phyloP scores from a whole-genome alignment of 129 eudicot genomes.

The Solidago caesia region DNA sequence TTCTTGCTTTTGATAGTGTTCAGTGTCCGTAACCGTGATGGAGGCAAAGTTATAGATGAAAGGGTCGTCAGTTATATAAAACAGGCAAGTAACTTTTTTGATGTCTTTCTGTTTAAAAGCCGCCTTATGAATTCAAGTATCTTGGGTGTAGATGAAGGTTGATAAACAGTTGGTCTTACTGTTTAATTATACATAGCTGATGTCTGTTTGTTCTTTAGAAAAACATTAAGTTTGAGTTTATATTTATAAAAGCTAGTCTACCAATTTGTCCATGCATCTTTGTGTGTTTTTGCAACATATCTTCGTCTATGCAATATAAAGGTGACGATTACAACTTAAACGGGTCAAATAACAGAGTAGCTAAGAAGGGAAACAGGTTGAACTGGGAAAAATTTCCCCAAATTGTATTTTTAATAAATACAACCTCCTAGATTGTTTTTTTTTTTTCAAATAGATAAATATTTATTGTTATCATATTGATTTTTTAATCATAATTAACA shows the following conservation, averaged over 20 bases:
- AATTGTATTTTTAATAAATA: no score
- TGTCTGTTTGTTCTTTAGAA: background rate
- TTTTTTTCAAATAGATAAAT: no score
- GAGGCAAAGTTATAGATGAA: conserved; percentile 72
- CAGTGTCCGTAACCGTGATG: conserved; percentile 59
- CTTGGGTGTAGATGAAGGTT: background rate
- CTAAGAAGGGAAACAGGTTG: no score
- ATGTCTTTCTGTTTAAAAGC: background rate
- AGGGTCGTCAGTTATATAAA: conserved; percentile 50
- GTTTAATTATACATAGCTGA: background rate
- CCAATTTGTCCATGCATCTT: background rate
- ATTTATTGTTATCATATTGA: no score
- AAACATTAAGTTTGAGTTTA: background rate
- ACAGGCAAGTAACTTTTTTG: conserved; percentile 35
- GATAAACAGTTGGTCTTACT: background rate
- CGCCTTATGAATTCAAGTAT: background rate
- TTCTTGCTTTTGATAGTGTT: conserved; percentile 54
- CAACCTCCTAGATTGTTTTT: no score
- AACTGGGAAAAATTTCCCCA: no score
- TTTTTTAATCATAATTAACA: no score
- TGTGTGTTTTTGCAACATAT: background rate
- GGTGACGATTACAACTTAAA: background rate
- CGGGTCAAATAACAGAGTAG: no score
- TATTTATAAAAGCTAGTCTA: no score
- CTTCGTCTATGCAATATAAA: background rate